These are phyloP conservation scores for Actinidia polygama DNA, from an alignment of 179 eudicot species.

Conservation along the genomic window DNA sequence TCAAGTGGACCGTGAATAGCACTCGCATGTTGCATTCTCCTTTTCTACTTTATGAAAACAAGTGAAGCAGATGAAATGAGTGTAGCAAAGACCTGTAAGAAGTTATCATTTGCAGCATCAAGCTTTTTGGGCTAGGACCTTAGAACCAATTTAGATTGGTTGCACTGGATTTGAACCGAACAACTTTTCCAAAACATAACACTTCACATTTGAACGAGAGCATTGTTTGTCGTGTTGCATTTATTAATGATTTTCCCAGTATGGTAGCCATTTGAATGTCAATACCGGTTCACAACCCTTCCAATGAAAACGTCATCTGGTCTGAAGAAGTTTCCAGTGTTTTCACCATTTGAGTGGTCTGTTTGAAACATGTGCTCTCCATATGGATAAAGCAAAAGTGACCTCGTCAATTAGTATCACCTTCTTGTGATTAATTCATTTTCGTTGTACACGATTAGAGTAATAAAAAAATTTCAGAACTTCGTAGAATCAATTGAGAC, in stretches of 20 bases:
- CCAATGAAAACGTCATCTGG: too few relatives aligned
- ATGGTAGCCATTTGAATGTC: neutral
- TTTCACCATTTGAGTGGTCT: too few relatives aligned
- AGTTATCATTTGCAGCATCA: too few relatives aligned
- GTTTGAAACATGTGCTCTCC: neutral
- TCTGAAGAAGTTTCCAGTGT: too few relatives aligned
- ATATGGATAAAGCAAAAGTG: neutral
- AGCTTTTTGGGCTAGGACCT: too few relatives aligned
- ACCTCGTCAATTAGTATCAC: neutral
- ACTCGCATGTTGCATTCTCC: neutral
- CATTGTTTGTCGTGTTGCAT: too few relatives aligned
- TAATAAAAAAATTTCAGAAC: neutral
- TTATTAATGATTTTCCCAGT: too few relatives aligned
- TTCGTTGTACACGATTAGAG: neutral
- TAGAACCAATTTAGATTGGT: too few relatives aligned
- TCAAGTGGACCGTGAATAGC: neutral
- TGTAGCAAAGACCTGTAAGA: neutral
- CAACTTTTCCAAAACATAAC: too few relatives aligned
- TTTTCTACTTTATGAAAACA: slow-evolving; percentile 6
- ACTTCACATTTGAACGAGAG: too few relatives aligned
- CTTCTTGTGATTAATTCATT: neutral
- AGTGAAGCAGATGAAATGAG: neutral
- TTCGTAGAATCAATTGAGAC: neutral
- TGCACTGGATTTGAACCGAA: too few relatives aligned
- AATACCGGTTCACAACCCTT: too few relatives aligned